Percentiles rank a stretch among this genome's conserved stretches.
These are phyloP conservation scores for Calonectria leucothoes DNA, from an alignment of 2,329 filamentous ascomycete species.

Conservation along the genomic window DNA sequence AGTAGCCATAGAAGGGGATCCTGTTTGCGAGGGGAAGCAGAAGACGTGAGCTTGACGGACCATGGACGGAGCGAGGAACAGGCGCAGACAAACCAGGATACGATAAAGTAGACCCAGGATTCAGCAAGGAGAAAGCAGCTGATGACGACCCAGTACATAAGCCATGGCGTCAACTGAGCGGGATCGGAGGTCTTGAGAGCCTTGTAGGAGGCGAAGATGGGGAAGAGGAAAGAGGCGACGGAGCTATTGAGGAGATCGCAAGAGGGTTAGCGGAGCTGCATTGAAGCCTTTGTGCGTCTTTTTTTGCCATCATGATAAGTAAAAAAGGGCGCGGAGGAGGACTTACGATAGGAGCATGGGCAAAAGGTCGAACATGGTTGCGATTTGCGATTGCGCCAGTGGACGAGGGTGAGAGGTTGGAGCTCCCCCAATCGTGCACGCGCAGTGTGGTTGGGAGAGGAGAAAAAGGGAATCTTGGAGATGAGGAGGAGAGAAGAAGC, in stretches of 20 bases:
- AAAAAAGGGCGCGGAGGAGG: slow-evolving; percentile 37
- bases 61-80: background rate
- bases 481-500: background rate
- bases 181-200: slow-evolving; percentile 93
- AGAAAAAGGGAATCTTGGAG: background rate
- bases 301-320: background rate
- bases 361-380: slow-evolving; percentile 80
- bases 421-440: background rate
- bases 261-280: slow-evolving; percentile 22
- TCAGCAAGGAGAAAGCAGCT: slow-evolving; percentile 85
- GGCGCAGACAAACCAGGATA: slow-evolving; percentile 72
- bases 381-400: slow-evolving; percentile 3
- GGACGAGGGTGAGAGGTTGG: slow-evolving; percentile 22
- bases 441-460: background rate
- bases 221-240: slow-evolving; percentile 89
- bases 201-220: slow-evolving; percentile 97
- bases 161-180: slow-evolving; percentile 91
- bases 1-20: slow-evolving; percentile 94
- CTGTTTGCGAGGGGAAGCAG: slow-evolving; percentile 50
- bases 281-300: slow-evolving; percentile 7
- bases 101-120: slow-evolving; percentile 87
- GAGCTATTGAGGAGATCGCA: slow-evolving; percentile 65
- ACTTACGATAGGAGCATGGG: slow-evolving; percentile 82
- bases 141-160: slow-evolving; percentile 99
- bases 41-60: background rate